Percentiles rank a stretch among this genome's conserved stretches.
These are phyloP conservation scores for Nemania sp. DNA, from an alignment of 2,329 filamentous ascomycete genomes.

Conservation along the genomic window DNA sequence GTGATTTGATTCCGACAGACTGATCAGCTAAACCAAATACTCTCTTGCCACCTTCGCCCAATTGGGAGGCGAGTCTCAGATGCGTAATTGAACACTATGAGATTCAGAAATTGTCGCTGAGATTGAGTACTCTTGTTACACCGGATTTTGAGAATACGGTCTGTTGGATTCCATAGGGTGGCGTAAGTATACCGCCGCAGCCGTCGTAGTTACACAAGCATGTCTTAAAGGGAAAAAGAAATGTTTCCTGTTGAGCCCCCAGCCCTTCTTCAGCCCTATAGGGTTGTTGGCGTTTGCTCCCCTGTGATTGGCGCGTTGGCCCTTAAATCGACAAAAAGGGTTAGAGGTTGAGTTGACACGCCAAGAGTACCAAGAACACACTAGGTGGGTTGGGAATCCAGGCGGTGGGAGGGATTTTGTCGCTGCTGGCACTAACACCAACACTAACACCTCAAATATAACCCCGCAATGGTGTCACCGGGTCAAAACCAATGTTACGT, in stretches of 20 bases:
- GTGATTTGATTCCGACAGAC: not conserved
- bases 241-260: constrained; percentile 22
- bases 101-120: constrained; percentile 13
- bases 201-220: constrained; percentile 32
- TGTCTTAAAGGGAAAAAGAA: constrained; percentile 33
- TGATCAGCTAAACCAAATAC: not conserved
- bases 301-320: constrained; percentile 25
- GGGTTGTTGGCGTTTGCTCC: constrained; percentile 31
- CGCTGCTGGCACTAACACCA: not conserved
- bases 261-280: constrained; percentile 41
- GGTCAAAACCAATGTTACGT: constrained; percentile 3
- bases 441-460: not conserved
- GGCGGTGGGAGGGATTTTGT: constrained; percentile 7
- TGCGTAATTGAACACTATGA: constrained; percentile 3
- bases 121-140: not conserved
- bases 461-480: constrained; percentile 6
- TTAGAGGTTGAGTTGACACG: constrained; percentile 25
- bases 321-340: constrained; percentile 24
- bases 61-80: constrained; percentile 15
- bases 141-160: constrained; percentile 3
- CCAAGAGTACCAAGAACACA: constrained; percentile 13
- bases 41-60: not conserved
- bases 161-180: constrained; percentile 15
- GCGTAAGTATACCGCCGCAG: constrained; percentile 4
- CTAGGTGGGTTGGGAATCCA: constrained; percentile 7